These are phyloP conservation scores for Lantana camara DNA, from an alignment of 257 asterid species.

Conservation along the genomic window DNA sequence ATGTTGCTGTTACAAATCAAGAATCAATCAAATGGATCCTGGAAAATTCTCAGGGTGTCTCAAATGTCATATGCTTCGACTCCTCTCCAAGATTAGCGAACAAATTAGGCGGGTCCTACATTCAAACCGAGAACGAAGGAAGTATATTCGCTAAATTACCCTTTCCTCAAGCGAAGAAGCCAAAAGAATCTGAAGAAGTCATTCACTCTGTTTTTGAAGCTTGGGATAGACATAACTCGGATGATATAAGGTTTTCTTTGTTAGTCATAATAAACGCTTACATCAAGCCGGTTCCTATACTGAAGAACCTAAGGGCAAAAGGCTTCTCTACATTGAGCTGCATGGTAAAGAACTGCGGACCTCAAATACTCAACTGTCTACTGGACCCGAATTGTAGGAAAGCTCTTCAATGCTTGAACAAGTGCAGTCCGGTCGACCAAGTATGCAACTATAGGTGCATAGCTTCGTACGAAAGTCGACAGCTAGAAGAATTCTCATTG, in stretches of 20 bases:
- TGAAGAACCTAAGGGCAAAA: constrained; percentile 83
- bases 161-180: constrained; percentile 47
- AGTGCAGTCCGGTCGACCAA: constrained; percentile 92
- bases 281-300: constrained; percentile 66
- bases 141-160: constrained; percentile 51
- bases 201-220: constrained; percentile 59
- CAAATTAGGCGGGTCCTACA: constrained; percentile 65
- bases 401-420: constrained; percentile 89
- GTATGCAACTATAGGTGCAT: constrained; percentile 87
- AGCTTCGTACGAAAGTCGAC: constrained; percentile 81
- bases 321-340: constrained; percentile 81
- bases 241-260: constrained; percentile 86
- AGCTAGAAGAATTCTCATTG: constrained; percentile 77
- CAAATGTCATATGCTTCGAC: constrained; percentile 72
- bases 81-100: constrained; percentile 59
- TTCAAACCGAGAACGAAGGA: constrained; percentile 40
- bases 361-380: constrained; percentile 79
- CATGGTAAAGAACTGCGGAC: constrained; percentile 82
- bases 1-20: constrained; percentile 60
- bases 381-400: constrained; percentile 79
- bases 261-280: constrained; percentile 78
- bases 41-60: constrained; percentile 35
- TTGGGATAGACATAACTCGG: constrained; percentile 82
- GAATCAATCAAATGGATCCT: constrained; percentile 70
- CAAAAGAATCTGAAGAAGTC: constrained; percentile 57